Percentiles rank a stretch among this genome's conserved stretches.
Evolutionary conservation across 495 filamentous ascomycete species (phyloP).

Genomic region (Clavariopsis aquatica): DNA sequence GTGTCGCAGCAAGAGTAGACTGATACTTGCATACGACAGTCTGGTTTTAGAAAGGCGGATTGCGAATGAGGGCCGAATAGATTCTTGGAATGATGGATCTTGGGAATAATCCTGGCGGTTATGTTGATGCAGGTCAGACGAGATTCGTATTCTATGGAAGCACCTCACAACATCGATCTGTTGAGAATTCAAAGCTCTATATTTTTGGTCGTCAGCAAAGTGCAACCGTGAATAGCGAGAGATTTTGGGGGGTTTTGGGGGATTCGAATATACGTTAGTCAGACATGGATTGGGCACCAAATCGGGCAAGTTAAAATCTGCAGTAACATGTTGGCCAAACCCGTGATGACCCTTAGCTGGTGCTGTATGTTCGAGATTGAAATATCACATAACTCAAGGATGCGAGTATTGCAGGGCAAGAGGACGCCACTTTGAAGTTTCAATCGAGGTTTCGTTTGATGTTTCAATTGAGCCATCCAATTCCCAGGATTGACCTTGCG

Average conservation of each 20-base stretch:
- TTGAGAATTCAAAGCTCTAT: not conserved
- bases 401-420: conserved; percentile 8
- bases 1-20: not conserved
- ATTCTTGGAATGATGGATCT: not conserved
- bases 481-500: conserved; percentile 6
- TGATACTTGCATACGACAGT: not conserved
- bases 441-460: conserved; percentile 13
- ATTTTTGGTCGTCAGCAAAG: conserved; percentile 11
- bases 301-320: not conserved
- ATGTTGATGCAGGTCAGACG: not conserved
- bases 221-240: conserved; percentile 1
- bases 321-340: not conserved
- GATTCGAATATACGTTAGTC: not conserved
- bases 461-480: conserved; percentile 9
- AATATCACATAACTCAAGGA: not conserved
- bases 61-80: not conserved
- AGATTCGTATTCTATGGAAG: not conserved
- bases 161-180: not conserved
- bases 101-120: conserved; percentile 10
- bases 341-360: not conserved
- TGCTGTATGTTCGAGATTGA: not conserved
- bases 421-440: conserved; percentile 5
- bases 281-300: not conserved
- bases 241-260: not conserved
- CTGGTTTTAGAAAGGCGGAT: not conserved